These are phyloP conservation scores for Suhomyces panamericanus DNA, from an alignment of 1,139 yeast species.

Conservation along the genomic window DNA sequence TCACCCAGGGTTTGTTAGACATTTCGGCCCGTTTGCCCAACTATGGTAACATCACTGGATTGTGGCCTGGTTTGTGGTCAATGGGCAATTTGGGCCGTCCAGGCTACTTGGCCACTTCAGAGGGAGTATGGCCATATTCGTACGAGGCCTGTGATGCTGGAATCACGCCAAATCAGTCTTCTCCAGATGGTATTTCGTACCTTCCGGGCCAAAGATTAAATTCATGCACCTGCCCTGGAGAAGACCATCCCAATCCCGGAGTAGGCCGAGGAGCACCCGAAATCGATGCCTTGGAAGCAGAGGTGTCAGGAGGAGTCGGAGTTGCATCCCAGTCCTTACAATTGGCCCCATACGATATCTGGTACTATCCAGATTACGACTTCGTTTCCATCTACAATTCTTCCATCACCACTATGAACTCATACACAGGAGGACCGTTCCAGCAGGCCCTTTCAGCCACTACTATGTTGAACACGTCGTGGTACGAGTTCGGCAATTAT, in stretches of 20 bases:
- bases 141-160: slow-evolving; percentile 84
- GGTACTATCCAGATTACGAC: slow-evolving; percentile 32
- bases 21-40: slow-evolving; percentile 72
- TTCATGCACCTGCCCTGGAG: slow-evolving; percentile 30
- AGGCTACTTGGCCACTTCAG: slow-evolving; percentile 75
- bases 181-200: slow-evolving; percentile 76
- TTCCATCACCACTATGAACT: slow-evolving; percentile 28
- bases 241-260: slow-evolving; percentile 30
- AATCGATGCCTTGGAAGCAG: slow-evolving; percentile 32
- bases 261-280: slow-evolving; percentile 34
- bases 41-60: slow-evolving; percentile 64
- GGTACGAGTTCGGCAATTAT: slow-evolving; percentile 26
- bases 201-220: slow-evolving; percentile 75
- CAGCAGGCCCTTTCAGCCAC: slow-evolving; percentile 32
- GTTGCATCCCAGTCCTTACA: slow-evolving; percentile 31
- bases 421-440: slow-evolving; percentile 32
- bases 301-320: slow-evolving; percentile 20
- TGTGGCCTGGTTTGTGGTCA: slow-evolving; percentile 93
- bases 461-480: slow-evolving; percentile 25
- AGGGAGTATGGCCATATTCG: slow-evolving; percentile 90
- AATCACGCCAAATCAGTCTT: slow-evolving; percentile 84
- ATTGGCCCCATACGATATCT: slow-evolving; percentile 31
- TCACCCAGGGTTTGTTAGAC: slow-evolving; percentile 72
- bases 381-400: slow-evolving; percentile 23
- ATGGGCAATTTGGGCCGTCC: slow-evolving; percentile 86